Evolutionary conservation across 345 rosid genomes (phyloP), one percentile per base, ranked within the genome.

Genomic region (Boechera divaricarpa): DNA sequence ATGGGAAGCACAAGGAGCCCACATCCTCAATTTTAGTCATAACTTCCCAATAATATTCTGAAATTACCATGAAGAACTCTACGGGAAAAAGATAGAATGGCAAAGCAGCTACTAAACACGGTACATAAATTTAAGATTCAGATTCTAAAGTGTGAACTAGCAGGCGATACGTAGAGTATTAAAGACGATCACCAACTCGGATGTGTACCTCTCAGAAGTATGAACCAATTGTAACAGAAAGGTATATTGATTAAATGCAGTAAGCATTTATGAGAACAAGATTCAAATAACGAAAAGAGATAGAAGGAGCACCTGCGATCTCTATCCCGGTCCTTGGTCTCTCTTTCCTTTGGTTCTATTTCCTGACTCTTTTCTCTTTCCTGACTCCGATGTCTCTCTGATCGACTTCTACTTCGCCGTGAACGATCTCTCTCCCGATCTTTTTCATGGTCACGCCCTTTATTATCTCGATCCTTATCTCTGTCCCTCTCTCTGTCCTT

Each of bases 231-330:
- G 70, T 69, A 29, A 55, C 39, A 55, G 39, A 63, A 44, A 42
- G 2, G 29, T 73, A 59, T 31, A 59, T 5, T 32, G 57, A 57
- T 15, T 49, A 61, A 58, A 52, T 59, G 64, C 74, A 78, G 15
- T 21, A 28, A 12, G 44, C 38, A 36, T 47, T 13, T 18, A 26
- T 15, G 12, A 41, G 49, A 71, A 28, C 10, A 33, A 53, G 3
- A 26, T 54, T 2, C 2, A 5, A 11, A 28, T 28, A 28, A 29
- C 29, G 33, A 45, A 69, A 32, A 63, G 47, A 45, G 38, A 64
- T 33, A 55, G 71, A 63, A 69, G 31, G 38, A 57, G 64, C 71
- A 95, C 99, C 98, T 92, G 94, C 58, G 87, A 67, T 87, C 95
- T 85, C 88, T 85, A 28, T 88, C 95, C 3, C 85, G 87, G 49